Percentiles rank a stretch among this genome's conserved stretches.
phyloP scores from a whole-genome alignment of 371 early-diverging fungal genomes.

The Rhizopus delemar region DNA sequence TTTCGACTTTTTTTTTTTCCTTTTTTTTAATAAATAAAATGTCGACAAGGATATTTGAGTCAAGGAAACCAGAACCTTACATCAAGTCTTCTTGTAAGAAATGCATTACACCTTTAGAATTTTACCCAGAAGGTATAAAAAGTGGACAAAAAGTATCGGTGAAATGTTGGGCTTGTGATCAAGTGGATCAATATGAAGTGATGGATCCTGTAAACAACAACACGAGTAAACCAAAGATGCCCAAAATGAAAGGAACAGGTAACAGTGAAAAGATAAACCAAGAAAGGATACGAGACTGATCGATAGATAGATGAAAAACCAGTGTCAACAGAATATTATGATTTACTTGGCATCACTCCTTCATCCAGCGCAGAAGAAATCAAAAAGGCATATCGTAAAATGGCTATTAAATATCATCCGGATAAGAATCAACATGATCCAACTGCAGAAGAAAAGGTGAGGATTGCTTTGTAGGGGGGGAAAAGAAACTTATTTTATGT shows the following conservation, averaged over 20 bases:
- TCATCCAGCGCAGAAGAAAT: conserved; percentile 64
- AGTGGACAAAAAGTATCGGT: conserved; percentile 40
- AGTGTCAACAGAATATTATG: conserved; percentile 75
- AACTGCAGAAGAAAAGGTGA: conserved; percentile 79
- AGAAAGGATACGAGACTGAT: neutral
- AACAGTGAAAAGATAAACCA: conserved; percentile 9
- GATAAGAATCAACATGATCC: conserved; percentile 76
- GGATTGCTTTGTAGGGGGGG: no score
- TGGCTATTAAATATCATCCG: conserved; percentile 86
- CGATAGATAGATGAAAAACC: conserved; percentile 65
- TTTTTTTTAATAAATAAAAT: conserved; percentile 13
- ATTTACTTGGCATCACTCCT: conserved; percentile 53
- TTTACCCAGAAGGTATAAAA: conserved; percentile 30
- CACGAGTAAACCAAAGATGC: conserved; percentile 22
- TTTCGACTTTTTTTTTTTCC: conserved; percentile 3
- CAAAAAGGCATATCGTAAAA: conserved; percentile 79
- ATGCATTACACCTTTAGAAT: conserved; percentile 43
- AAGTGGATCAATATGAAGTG: conserved; percentile 51
- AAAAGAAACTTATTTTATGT: neutral
- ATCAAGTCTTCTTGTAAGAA: conserved; percentile 47
- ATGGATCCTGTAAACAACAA: conserved; percentile 38
- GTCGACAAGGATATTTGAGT: conserved; percentile 16
- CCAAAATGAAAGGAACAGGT: conserved; percentile 37
- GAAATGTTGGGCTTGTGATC: conserved; percentile 58
- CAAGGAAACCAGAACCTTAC: conserved; percentile 52